Percentiles rank a stretch among this genome's conserved stretches.
Conservation (phyloP, 2,329 filamentous ascomycete species). For the Hypoxylon sp. region DNA sequence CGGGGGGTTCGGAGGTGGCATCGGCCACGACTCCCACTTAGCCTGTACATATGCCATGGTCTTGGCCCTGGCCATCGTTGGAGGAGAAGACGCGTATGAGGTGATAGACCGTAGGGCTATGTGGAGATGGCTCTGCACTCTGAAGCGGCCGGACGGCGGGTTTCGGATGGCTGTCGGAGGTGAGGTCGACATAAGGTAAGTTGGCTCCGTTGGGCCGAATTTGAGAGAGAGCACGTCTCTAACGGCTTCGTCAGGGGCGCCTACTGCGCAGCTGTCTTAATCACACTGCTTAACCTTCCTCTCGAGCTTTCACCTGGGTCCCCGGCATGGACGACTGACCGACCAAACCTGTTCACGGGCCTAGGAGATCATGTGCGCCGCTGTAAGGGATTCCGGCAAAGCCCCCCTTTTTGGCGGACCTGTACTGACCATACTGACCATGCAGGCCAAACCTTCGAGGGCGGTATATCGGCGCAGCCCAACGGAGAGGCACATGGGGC, state of each 20-base stretch:
- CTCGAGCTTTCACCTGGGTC: conserved; percentile 78
- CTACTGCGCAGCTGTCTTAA: conserved; percentile 87
- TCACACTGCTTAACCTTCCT: conserved; percentile 84
- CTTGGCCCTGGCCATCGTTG: conserved; percentile 79
- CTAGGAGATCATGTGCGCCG: conserved; percentile 81
- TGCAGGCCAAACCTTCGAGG: conserved; percentile 89
- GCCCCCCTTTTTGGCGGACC: conserved; percentile 10
- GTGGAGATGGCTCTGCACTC: conserved; percentile 87
- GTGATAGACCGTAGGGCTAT: conserved; percentile 82
- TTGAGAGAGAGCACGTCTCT: conserved; percentile 29
- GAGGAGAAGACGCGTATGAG: conserved; percentile 75
- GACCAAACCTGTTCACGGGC: conserved; percentile 72
- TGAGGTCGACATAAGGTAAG: conserved; percentile 89
- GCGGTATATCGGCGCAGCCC: conserved; percentile 86
- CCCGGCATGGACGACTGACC: conserved; percentile 68
- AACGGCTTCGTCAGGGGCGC: conserved; percentile 69
- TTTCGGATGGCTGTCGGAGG: conserved; percentile 87
- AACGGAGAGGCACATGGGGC: conserved; percentile 93
- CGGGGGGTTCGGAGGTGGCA: conserved; percentile 93
- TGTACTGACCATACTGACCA: conserved; percentile 42
- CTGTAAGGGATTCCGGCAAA: conserved; percentile 65
- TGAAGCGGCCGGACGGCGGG: conserved; percentile 90
- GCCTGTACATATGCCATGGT: conserved; percentile 88
- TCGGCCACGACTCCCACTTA: conserved; percentile 87
- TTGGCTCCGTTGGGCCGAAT: conserved; percentile 27